These are phyloP conservation scores for Cladosporium velox DNA, from an alignment of 2,329 filamentous ascomycete species.

Conservation along the genomic window DNA sequence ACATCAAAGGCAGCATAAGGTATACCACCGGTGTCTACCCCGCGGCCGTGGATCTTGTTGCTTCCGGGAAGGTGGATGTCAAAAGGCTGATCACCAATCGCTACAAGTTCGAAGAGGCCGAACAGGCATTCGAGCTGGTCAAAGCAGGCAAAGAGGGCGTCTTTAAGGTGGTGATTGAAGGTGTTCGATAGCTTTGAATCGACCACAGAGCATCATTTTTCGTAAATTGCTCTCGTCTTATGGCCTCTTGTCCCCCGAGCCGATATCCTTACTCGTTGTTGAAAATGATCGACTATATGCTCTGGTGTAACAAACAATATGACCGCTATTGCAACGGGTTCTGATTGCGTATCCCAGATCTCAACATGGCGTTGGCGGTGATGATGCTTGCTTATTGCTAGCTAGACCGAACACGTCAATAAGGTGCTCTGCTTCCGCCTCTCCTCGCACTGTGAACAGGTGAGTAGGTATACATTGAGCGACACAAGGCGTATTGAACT, in stretches of 20 bases:
- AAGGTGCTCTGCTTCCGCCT: neutral
- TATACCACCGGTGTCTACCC: slow-evolving; percentile 67
- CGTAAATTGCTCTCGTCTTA: neutral
- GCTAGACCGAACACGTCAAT: neutral
- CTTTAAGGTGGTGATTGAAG: slow-evolving; percentile 49
- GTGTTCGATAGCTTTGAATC: slow-evolving; percentile 33
- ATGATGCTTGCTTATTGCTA: neutral
- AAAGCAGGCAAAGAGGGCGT: slow-evolving; percentile 53
- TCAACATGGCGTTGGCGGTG: too few species aligned
- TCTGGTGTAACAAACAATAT: too few species aligned
- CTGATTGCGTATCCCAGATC: too few species aligned
- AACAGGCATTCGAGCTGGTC: slow-evolving; percentile 81
- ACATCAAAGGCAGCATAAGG: slow-evolving; percentile 68
- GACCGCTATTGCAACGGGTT: too few species aligned
- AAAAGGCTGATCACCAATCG: slow-evolving; percentile 76
- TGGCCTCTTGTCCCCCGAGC: too few species aligned
- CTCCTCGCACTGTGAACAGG: neutral
- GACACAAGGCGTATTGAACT: neutral
- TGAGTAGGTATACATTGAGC: neutral
- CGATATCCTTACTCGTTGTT: too few species aligned
- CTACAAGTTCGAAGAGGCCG: slow-evolving; percentile 77
- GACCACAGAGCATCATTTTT: neutral
- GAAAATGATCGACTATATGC: too few species aligned
- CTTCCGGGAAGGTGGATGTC: slow-evolving; percentile 65
- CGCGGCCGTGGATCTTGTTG: slow-evolving; percentile 75